Evolutionary conservation across 139 green algal genomes (phyloP).

Genomic region (Closterium sp.): DNA sequence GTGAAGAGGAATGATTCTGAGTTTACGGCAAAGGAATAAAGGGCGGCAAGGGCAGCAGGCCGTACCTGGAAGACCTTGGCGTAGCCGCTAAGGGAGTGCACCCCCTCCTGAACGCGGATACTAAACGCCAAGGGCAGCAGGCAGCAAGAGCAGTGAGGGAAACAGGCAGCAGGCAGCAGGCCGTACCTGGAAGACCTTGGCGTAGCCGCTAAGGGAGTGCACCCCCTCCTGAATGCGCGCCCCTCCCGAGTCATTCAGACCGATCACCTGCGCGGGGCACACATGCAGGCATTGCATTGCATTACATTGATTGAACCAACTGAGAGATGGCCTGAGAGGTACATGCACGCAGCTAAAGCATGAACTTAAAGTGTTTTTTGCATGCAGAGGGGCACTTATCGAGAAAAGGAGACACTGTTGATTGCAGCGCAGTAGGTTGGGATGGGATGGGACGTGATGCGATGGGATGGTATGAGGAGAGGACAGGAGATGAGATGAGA

Average conservation of each 20-base stretch:
- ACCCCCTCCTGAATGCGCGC: constrained; percentile 69
- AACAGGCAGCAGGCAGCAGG: not conserved
- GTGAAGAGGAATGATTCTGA: too few relatives aligned
- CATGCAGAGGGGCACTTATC: too few relatives aligned
- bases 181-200: constrained; percentile 49
- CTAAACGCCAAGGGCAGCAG: constrained; percentile 1
- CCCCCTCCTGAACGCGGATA: constrained; percentile 66
- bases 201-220: constrained; percentile 60
- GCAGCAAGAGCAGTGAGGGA: not conserved
- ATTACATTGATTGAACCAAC: too few relatives aligned
- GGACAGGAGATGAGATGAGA: too few relatives aligned
- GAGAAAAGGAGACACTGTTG: too few relatives aligned
- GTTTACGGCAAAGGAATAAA: too few relatives aligned
- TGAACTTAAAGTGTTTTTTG: not conserved
- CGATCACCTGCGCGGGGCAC: constrained; percentile 51
- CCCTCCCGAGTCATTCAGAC: constrained; percentile 68
- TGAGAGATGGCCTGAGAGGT: too few relatives aligned
- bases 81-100: constrained; percentile 61
- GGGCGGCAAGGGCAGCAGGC: too few relatives aligned
- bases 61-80: constrained; percentile 52
- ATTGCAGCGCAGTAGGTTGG: too few relatives aligned
- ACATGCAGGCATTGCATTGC: too few relatives aligned
- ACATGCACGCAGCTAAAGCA: not conserved
- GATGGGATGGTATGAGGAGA: too few relatives aligned
- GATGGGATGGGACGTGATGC: too few relatives aligned